Conservation (phyloP, 2,329 filamentous ascomycete genomes). For the Fusarium redolens region DNA sequence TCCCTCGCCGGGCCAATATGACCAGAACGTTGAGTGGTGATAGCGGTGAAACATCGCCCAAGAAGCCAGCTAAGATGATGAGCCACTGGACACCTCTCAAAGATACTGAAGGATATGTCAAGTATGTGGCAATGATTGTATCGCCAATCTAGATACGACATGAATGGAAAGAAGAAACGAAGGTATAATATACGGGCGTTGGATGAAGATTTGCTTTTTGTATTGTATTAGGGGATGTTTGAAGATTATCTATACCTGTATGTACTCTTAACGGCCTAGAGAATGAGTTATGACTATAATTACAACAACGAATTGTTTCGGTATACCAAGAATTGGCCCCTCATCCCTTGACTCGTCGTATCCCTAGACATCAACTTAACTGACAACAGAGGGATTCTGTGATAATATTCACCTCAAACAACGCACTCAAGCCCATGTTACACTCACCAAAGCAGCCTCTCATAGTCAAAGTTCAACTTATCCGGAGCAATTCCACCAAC, state of each 20-base stretch:
- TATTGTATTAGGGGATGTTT: slow-evolving; percentile 14
- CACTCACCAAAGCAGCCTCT: background rate
- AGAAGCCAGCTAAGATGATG: slow-evolving; percentile 42
- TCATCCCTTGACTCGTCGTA: too few species aligned
- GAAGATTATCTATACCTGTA: slow-evolving; percentile 28
- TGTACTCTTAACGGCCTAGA: slow-evolving; percentile 29
- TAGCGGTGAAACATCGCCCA: slow-evolving; percentile 24
- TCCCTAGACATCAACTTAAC: too few species aligned
- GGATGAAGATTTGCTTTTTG: background rate
- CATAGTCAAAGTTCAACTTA: background rate
- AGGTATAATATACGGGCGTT: slow-evolving; percentile 6
- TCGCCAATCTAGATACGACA: slow-evolving; percentile 22
- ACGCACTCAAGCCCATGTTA: rapidly evolving
- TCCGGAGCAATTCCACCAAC: background rate
- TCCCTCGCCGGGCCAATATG: slow-evolving; percentile 42
- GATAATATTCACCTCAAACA: too few species aligned
- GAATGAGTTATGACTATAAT: slow-evolving; percentile 36
- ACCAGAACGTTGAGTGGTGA: slow-evolving; percentile 30
- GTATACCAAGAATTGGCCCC: too few species aligned
- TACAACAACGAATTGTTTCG: background rate
- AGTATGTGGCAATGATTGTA: slow-evolving; percentile 42
- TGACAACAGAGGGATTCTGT: too few species aligned
- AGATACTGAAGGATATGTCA: slow-evolving; percentile 39
- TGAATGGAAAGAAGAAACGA: background rate
- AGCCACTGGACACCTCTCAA: slow-evolving; percentile 47